Conservation (phyloP, 768 basidiomycete species). For the Tulasnella sp. region DNA sequence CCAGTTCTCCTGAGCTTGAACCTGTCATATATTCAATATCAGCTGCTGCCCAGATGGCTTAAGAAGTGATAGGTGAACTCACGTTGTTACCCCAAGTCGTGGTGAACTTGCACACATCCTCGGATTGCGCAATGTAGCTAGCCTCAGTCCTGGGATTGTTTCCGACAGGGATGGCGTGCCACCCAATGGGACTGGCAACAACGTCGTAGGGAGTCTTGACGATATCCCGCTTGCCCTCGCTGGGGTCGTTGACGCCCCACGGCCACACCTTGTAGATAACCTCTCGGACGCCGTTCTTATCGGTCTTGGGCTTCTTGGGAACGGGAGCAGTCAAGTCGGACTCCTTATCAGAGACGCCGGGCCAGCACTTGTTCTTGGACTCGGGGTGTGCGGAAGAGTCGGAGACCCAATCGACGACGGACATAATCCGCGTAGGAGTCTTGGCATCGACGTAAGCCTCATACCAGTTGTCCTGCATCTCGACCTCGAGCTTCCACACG, state of each 20-base stretch:
- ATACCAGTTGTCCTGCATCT: constrained; percentile 95
- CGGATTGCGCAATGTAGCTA: constrained; percentile 10
- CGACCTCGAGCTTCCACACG: constrained; percentile 89
- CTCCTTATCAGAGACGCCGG: neutral
- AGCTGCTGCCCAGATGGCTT: constrained; percentile 25
- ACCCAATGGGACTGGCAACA: constrained; percentile 77
- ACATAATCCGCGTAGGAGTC: constrained; percentile 68
- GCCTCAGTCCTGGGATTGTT: constrained; percentile 48
- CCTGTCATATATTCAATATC: constrained; percentile 28
- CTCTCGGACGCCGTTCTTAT: neutral
- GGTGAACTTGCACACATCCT: constrained; percentile 43
- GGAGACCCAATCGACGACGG: constrained; percentile 91
- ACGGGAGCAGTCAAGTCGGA: constrained; percentile 22
- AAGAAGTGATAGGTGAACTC: constrained; percentile 18
- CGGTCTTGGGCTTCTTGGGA: constrained; percentile 25
- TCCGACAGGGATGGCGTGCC: constrained; percentile 72
- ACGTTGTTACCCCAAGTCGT: constrained; percentile 86
- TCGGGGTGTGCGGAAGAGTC: constrained; percentile 40
- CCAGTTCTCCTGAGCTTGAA: constrained; percentile 94
- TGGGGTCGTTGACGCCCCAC: constrained; percentile 82
- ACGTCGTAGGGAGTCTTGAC: constrained; percentile 62
- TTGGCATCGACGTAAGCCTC: constrained; percentile 71
- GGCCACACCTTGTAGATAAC: constrained; percentile 54
- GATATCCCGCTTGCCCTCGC: constrained; percentile 48
- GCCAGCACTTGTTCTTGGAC: neutral